phyloP scores from a whole-genome alignment of 2,329 filamentous ascomycete species.

The Epichloe amarillans region DNA sequence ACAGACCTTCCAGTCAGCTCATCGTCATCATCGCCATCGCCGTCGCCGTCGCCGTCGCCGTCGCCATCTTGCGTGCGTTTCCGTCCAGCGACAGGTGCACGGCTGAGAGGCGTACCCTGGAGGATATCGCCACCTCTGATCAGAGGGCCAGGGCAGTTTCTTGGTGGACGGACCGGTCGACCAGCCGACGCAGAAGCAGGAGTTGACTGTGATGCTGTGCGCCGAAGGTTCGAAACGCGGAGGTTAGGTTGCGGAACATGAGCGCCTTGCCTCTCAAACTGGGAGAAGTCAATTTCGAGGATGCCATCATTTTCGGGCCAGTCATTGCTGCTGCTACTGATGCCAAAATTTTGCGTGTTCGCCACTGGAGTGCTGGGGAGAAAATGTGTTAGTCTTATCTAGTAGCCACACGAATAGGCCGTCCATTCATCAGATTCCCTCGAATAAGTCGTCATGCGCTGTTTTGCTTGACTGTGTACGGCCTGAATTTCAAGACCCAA shows the following conservation, averaged over 20 bases:
- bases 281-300: conserved; percentile 1
- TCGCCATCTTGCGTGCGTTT: not conserved
- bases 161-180: not conserved
- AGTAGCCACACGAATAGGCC: too few species aligned
- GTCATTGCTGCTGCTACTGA: not conserved
- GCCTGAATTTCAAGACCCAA: not conserved
- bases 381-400: not conserved
- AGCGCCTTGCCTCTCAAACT: not conserved
- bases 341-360: conserved; percentile 1
- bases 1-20: conserved; percentile 3
- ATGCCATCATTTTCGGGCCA: conserved; percentile 1
- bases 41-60: not conserved
- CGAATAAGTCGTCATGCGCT: not conserved
- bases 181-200: not conserved
- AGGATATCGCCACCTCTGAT: too few species aligned
- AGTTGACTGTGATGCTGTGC: not conserved
- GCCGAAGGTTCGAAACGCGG: not conserved
- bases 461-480: not conserved
- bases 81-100: not conserved
- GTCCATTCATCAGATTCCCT: too few species aligned
- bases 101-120: not conserved
- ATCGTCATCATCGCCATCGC: not conserved
- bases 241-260: conserved; percentile 1
- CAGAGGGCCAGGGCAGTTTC: not conserved
- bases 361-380: conserved; percentile 2